Evolutionary conservation across 768 basidiomycete species (phyloP).

Genomic region (Candolleomyces aberdarensis): DNA sequence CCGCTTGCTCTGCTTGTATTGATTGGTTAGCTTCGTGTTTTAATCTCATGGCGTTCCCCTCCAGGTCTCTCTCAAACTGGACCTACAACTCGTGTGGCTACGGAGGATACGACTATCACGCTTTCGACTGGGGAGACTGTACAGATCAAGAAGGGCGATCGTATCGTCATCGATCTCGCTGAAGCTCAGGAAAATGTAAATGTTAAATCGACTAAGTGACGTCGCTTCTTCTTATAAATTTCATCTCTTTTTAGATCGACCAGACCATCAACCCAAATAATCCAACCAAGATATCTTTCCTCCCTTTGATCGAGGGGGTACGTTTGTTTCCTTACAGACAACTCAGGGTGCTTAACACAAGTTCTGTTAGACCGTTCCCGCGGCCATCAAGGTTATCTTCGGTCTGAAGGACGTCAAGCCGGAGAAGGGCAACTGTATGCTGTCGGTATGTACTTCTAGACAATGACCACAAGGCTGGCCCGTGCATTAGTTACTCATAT

Average conservation of each 20-base stretch:
- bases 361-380: too few relatives aligned
- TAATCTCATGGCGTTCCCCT: not conserved
- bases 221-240: too few relatives aligned
- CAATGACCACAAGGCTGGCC: too few relatives aligned
- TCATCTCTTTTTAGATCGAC: not conserved
- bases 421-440: not conserved
- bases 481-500: too few relatives aligned
- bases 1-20: not conserved
- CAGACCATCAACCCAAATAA: not conserved
- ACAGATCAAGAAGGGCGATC: slow-evolving; percentile 1
- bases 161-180: not conserved
- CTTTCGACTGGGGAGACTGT: not conserved
- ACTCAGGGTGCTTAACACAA: not conserved
- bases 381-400: not conserved
- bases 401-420: not conserved
- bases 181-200: too few relatives aligned
- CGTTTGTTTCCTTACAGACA: not conserved
- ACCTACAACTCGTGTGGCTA: not conserved
- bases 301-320: not conserved
- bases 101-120: not conserved
- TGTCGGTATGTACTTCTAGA: not conserved
- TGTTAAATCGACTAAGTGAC: too few relatives aligned
- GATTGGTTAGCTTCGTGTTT: not conserved
- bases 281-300: not conserved
- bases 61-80: not conserved